A percentile compares a stretch with the other conserved stretches of the same genome.
Evolutionary conservation across 768 basidiomycete genomes (phyloP).

Genomic region (Russula olivacea): DNA sequence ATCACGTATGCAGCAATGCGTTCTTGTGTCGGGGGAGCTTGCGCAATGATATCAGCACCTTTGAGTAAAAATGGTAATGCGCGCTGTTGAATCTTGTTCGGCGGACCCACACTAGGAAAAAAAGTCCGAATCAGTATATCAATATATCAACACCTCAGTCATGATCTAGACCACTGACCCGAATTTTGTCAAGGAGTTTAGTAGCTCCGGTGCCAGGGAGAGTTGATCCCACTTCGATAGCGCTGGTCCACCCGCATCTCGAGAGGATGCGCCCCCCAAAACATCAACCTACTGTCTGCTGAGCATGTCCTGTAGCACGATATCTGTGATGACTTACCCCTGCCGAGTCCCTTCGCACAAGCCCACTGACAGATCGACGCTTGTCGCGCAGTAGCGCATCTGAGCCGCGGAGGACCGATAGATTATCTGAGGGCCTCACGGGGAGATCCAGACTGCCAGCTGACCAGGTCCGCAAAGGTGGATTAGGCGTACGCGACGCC

Average conservation of each 20-base stretch:
- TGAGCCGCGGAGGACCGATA: constrained; percentile 34
- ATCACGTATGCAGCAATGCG: constrained; percentile 97
- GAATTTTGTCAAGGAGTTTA: constrained; percentile 87
- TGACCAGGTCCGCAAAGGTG: constrained; percentile 80
- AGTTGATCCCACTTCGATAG: constrained; percentile 97
- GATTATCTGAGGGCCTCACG: constrained; percentile 44
- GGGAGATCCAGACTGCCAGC: constrained; percentile 74
- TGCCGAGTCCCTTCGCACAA: constrained; percentile 69
- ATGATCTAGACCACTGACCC: constrained; percentile 53
- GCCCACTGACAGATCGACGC: constrained; percentile 63
- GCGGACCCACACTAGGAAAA: constrained; percentile 76
- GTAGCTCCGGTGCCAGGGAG: constrained; percentile 74
- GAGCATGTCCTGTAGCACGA: constrained; percentile 13
- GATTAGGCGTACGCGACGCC: constrained; percentile 55
- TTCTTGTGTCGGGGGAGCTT: constrained; percentile 97
- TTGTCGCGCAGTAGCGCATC: constrained; percentile 54
- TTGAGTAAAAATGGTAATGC: constrained; percentile 92
- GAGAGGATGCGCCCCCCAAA: constrained; percentile 48
- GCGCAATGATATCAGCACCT: constrained; percentile 95
- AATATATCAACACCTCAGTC: constrained; percentile 10
- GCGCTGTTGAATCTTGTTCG: constrained; percentile 97
- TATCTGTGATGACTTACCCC: constrained; percentile 45
- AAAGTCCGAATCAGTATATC: not conserved
- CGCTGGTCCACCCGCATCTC: constrained; percentile 64
- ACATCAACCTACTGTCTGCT: constrained; percentile 41